Conservation (phyloP, 2,329 filamentous ascomycete genomes). For the Ceratocystis alfenasii region DNA sequence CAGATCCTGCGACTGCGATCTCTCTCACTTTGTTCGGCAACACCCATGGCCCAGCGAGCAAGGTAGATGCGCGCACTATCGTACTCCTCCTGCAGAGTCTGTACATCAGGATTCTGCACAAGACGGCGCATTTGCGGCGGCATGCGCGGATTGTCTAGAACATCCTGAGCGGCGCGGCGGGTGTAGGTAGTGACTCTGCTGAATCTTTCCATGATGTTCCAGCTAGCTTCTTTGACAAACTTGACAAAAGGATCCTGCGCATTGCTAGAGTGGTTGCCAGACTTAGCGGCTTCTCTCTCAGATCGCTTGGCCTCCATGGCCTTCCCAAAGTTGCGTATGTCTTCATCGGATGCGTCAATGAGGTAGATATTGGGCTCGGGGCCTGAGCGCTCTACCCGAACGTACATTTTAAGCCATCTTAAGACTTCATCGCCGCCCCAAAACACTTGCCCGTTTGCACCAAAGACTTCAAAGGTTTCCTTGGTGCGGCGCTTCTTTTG, state of each 20-base stretch:
- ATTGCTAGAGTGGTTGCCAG: conserved; percentile 32
- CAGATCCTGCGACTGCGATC: conserved; percentile 80
- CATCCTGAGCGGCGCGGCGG: conserved; percentile 76
- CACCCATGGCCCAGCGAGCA: conserved; percentile 96
- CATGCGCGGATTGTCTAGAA: conserved; percentile 80
- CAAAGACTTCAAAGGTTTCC: conserved; percentile 84
- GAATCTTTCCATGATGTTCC: conserved; percentile 93
- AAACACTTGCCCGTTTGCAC: conserved; percentile 73
- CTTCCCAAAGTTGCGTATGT: conserved; percentile 61
- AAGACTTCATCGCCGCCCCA: conserved; percentile 97
- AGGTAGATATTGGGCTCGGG: conserved; percentile 87
- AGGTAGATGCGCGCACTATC: conserved; percentile 91
- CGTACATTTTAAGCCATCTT: conserved; percentile 77
- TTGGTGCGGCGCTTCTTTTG: conserved; percentile 78
- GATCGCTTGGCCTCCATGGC: conserved; percentile 30
- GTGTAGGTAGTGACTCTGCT: conserved; percentile 97
- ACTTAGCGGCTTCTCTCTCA: conserved; percentile 29
- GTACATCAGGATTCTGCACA: conserved; percentile 83
- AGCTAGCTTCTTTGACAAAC: conserved; percentile 84
- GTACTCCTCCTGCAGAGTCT: conserved; percentile 91
- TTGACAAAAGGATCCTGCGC: conserved; percentile 89
- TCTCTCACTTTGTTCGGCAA: conserved; percentile 88
- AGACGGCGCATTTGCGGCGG: conserved; percentile 78
- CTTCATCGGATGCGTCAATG: conserved; percentile 74
- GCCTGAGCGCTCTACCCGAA: conserved; percentile 67